phyloP scores from a whole-genome alignment of 2,329 filamentous ascomycete genomes.

The Nemania bipapillata region DNA sequence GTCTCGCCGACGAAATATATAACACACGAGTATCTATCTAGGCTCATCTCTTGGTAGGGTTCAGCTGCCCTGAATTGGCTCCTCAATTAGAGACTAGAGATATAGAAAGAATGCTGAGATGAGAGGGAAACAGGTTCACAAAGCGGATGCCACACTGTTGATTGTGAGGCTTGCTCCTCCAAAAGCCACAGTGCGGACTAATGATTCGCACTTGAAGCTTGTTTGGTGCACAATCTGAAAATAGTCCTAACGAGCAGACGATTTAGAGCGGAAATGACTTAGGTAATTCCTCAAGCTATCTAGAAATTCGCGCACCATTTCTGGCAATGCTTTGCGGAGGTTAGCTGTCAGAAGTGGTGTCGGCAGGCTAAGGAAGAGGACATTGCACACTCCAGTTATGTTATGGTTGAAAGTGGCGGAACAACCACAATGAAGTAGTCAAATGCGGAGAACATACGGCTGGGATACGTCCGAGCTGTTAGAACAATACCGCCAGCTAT shows the following conservation, averaged over 20 bases:
- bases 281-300: slow-evolving; percentile 1
- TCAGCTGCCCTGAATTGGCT: neutral
- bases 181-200: slow-evolving; percentile 42
- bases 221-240: slow-evolving; percentile 5
- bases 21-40: neutral
- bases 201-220: slow-evolving; percentile 37
- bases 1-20: neutral
- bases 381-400: neutral
- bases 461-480: slow-evolving; percentile 1
- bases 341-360: neutral
- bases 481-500: slow-evolving; percentile 1
- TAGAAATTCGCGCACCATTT: slow-evolving; percentile 36
- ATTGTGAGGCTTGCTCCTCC: slow-evolving; percentile 29
- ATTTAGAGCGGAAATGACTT: slow-evolving; percentile 4
- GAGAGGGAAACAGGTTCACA: slow-evolving; percentile 18
- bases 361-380: neutral
- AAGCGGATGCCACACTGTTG: slow-evolving; percentile 49
- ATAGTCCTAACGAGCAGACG: neutral
- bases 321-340: slow-evolving; percentile 11
- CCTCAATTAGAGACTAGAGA: neutral
- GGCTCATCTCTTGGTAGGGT: neutral
- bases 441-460: slow-evolving; percentile 6
- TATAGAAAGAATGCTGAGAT: slow-evolving; percentile 10
- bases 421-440: neutral
- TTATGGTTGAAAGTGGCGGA: neutral